Conservation (phyloP, 768 basidiomycete genomes). For the Hericium erinaceus region DNA sequence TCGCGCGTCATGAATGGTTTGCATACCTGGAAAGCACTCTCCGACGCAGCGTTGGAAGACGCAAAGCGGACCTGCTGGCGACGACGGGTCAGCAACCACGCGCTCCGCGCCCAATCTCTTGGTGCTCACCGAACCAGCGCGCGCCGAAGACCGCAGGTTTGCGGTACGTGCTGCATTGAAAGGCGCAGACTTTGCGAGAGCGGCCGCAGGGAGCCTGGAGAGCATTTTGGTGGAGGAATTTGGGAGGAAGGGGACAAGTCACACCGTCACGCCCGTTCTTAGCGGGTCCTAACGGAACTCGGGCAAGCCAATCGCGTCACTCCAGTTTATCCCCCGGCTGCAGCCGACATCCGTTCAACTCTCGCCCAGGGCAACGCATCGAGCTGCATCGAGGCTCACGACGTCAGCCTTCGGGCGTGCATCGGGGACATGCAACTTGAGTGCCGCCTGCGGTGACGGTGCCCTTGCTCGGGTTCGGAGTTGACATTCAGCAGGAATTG, state of each 20-base stretch:
- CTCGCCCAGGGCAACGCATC: too few relatives aligned
- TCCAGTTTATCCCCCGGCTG: neutral
- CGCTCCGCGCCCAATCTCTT: slow-evolving; percentile 2
- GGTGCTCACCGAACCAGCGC: slow-evolving; percentile 39
- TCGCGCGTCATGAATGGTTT: neutral
- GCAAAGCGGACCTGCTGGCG: slow-evolving; percentile 58
- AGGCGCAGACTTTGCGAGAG: slow-evolving; percentile 49
- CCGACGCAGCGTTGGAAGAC: slow-evolving; percentile 49
- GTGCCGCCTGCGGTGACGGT: too few relatives aligned
- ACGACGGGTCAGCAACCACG: slow-evolving; percentile 15
- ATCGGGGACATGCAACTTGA: too few relatives aligned
- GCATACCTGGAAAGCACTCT: slow-evolving; percentile 58
- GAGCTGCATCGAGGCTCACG: too few relatives aligned
- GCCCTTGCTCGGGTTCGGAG: too few relatives aligned
- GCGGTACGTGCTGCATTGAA: slow-evolving; percentile 37
- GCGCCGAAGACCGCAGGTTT: slow-evolving; percentile 31
- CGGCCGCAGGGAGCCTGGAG: slow-evolving; percentile 71
- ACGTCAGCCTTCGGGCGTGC: too few relatives aligned
- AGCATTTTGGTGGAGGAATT: slow-evolving; percentile 57
- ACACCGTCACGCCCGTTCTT: slow-evolving; percentile 33
- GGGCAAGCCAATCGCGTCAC: neutral
- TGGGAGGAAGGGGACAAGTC: slow-evolving; percentile 28
- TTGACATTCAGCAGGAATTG: too few relatives aligned
- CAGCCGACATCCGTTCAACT: neutral
- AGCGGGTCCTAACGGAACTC: neutral